A percentile compares a stretch with the other conserved stretches of the same genome.
Evolutionary conservation across 148 eudicot genomes (phyloP).

Genomic region (Beta vulgaris): DNA sequence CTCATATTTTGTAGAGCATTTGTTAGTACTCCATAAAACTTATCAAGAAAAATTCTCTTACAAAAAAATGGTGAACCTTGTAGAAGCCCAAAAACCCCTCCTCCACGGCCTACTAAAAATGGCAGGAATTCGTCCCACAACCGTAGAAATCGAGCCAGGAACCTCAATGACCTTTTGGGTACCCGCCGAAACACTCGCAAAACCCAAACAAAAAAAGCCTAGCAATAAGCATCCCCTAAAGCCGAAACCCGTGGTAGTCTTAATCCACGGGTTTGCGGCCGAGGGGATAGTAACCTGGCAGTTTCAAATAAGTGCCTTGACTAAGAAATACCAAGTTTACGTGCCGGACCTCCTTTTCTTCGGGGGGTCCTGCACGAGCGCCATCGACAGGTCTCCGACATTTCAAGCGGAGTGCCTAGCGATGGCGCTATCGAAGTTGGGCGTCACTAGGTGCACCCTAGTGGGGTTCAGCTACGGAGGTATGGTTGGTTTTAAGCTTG

Average conservation of each 20-base stretch:
- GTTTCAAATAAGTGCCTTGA: slow-evolving; percentile 67
- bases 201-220: slow-evolving; percentile 19
- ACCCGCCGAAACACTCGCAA: slow-evolving; percentile 49
- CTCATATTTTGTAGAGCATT: not conserved
- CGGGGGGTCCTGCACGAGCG: slow-evolving; percentile 57
- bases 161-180: slow-evolving; percentile 84
- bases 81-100: slow-evolving; percentile 72
- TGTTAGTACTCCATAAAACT: not conserved
- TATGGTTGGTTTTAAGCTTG: slow-evolving; percentile 90
- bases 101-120: slow-evolving; percentile 62
- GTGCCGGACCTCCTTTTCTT: slow-evolving; percentile 91
- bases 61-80: slow-evolving; percentile 74
- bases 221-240: slow-evolving; percentile 22
- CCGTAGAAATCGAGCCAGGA: slow-evolving; percentile 58
- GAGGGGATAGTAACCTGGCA: slow-evolving; percentile 95
- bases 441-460: slow-evolving; percentile 56
- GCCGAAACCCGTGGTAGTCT: slow-evolving; percentile 68
- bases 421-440: slow-evolving; percentile 54
- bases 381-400: slow-evolving; percentile 50
- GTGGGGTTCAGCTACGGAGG: slow-evolving; percentile 97
- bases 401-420: slow-evolving; percentile 69
- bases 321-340: slow-evolving; percentile 68
- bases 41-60: not conserved
- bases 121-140: slow-evolving; percentile 64
- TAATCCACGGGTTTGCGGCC: slow-evolving; percentile 86